A percentile compares a stretch with the other conserved stretches of the same genome.
Evolutionary conservation across 2,329 filamentous ascomycete species (phyloP).

Genomic region (Bimuria novae-zelandiae): DNA sequence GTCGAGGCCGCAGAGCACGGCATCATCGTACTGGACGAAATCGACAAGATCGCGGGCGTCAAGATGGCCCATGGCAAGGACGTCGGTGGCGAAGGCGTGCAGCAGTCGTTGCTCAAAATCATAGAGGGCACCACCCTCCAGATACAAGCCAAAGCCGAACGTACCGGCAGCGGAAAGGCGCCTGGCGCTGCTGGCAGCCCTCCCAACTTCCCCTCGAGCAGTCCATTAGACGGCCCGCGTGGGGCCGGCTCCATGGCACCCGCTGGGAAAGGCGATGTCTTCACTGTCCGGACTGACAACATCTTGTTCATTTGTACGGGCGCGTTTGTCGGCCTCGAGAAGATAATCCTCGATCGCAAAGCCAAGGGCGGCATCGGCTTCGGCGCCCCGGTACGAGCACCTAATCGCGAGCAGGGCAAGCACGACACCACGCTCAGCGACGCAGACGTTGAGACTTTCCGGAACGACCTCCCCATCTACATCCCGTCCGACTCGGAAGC

Average conservation of each 20-base stretch:
- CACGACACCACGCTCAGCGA: slow-evolving; percentile 62
- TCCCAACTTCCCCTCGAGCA: slow-evolving; percentile 19
- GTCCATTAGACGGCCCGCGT: slow-evolving; percentile 26
- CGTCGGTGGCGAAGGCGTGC: slow-evolving; percentile 93
- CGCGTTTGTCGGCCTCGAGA: slow-evolving; percentile 91
- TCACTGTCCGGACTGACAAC: slow-evolving; percentile 87
- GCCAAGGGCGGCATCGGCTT: slow-evolving; percentile 89
- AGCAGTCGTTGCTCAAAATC: slow-evolving; percentile 93
- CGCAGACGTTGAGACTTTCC: slow-evolving; percentile 63
- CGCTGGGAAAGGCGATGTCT: slow-evolving; percentile 60
- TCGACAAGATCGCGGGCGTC: slow-evolving; percentile 93
- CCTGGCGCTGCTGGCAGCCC: slow-evolving; percentile 25
- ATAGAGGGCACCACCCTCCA: slow-evolving; percentile 95
- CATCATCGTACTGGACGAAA: slow-evolving; percentile 94
- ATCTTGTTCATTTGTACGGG: slow-evolving; percentile 97
- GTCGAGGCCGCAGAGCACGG: slow-evolving; percentile 83
- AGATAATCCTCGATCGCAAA: slow-evolving; percentile 83
- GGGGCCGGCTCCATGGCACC: slow-evolving; percentile 25
- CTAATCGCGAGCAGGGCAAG: slow-evolving; percentile 53
- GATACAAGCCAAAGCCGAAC: slow-evolving; percentile 82
- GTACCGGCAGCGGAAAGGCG: slow-evolving; percentile 49
- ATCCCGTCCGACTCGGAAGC: slow-evolving; percentile 37
- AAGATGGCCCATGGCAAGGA: slow-evolving; percentile 89
- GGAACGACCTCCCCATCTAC: slow-evolving; percentile 63
- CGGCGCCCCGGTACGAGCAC: slow-evolving; percentile 74